Conservation (phyloP, 202 grass and related monocot species). For the Setaria italica region DNA sequence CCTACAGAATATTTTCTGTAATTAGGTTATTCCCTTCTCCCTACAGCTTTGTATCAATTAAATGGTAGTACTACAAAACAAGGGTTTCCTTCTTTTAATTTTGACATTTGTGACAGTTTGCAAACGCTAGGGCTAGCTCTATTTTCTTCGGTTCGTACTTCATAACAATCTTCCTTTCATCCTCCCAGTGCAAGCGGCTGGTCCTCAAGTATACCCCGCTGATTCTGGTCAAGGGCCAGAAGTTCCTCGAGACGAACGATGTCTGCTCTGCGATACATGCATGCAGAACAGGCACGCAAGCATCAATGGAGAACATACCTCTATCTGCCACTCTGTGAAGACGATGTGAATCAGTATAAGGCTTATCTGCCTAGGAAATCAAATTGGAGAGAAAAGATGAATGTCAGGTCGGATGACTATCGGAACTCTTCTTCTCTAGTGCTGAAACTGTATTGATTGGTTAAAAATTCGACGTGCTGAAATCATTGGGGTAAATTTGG, state of each 20-base stretch:
- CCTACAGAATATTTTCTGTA: slow-evolving; percentile 20
- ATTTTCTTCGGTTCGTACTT: background rate
- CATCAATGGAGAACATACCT: slow-evolving; percentile 24
- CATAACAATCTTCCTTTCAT: background rate
- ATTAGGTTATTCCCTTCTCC: slow-evolving; percentile 3
- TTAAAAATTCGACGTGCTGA: slow-evolving; percentile 1
- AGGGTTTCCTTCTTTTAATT: background rate
- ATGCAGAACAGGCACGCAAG: slow-evolving; percentile 53
- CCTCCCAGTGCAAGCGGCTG: slow-evolving; percentile 67
- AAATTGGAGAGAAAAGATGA: slow-evolving; percentile 6
- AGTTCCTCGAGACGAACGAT: slow-evolving; percentile 59
- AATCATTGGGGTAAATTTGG: slow-evolving; percentile 29
- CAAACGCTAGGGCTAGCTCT: background rate
- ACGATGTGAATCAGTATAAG: slow-evolving; percentile 23
- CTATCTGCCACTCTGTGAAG: slow-evolving; percentile 46
- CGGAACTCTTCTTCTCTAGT: slow-evolving; percentile 1
- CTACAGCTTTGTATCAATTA: slow-evolving; percentile 8
- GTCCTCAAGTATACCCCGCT: slow-evolving; percentile 59
- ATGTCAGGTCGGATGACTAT: slow-evolving; percentile 10
- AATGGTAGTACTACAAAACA: background rate
- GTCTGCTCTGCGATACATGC: slow-evolving; percentile 68
- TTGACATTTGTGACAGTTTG: slow-evolving; percentile 1
- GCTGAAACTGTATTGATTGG: slow-evolving; percentile 6
- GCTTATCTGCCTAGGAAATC: background rate
- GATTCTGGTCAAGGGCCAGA: slow-evolving; percentile 57